Conservation (phyloP, 352 stramenopile genomes). For the Phytophthora crassamura region DNA sequence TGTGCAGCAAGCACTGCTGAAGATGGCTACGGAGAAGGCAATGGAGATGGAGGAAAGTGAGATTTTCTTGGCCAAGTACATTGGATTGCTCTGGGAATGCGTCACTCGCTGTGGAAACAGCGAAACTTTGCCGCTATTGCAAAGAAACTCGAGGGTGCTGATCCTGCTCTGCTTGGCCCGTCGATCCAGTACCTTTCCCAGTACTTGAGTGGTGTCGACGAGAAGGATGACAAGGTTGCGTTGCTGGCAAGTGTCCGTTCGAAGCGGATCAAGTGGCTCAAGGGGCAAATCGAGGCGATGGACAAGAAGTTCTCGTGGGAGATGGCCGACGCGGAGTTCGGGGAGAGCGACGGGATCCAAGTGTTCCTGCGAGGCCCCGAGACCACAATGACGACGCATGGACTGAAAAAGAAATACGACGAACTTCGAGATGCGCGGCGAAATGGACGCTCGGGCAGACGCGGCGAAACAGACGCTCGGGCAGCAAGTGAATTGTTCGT, state of each 20-base stretch:
- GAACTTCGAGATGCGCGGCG: conserved; percentile 4
- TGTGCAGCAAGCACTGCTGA: background rate
- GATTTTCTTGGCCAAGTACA: background rate
- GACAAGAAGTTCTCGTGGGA: conserved; percentile 5
- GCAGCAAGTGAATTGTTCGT: conserved; percentile 8
- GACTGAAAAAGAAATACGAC: too few relatives aligned
- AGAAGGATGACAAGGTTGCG: background rate
- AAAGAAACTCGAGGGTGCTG: conserved; percentile 4
- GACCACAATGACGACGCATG: background rate
- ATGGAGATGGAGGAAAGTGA: background rate
- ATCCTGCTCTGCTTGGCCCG: background rate
- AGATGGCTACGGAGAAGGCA: background rate
- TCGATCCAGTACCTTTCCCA: background rate
- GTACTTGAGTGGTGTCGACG: background rate
- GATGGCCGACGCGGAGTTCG: conserved; percentile 2
- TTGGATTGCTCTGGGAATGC: conserved; percentile 13
- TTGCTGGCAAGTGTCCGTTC: background rate
- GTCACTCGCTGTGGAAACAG: conserved; percentile 4
- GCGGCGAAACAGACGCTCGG: background rate
- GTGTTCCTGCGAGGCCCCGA: conserved; percentile 10
- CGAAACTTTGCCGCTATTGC: background rate
- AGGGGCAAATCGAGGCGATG: background rate
- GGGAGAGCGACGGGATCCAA: conserved; percentile 5
- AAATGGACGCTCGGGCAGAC: conserved; percentile 12
- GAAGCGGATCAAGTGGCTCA: conserved; percentile 9